Evolutionary conservation across 2,329 filamentous ascomycete genomes (phyloP), one percentile per base, ranked within the genome.

Genomic region (Orbilia quercus): DNA sequence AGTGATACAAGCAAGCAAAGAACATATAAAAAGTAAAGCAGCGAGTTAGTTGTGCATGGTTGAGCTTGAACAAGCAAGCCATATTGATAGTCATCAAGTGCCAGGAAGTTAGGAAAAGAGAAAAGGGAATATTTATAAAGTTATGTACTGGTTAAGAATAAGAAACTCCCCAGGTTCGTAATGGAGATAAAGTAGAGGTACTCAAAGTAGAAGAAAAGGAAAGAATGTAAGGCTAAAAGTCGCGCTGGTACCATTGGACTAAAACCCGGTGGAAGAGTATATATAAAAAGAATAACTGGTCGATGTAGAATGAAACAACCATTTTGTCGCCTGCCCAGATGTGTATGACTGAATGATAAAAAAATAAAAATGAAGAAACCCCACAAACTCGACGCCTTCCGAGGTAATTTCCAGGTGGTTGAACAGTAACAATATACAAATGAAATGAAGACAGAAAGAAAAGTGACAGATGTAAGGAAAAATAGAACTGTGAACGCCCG

Each of bases 391-490:
- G 62, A 74, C 64, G 70, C 64, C 62, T 51, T 38, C 63, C 57
- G 59, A 67, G 60, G 58, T 71, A 62, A 59, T 44, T 47, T 50
- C 59, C 18, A 51, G 25, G 18, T 16, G 47, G 65, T 23, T 34
- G 38, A 48, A 48, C 12, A 51, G 54, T 74, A 51, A 75, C 67
- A 76, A 45, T 57, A 75, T 69, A 75, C 57, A 76, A 57, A 76
- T n/a, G 50, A 67, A 71, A 60, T 47, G 40, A 47, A 20, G 34
- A 48, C 28, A 45, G 28, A 48, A 60, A n/a, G n/a, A n/a, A n/a
- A n/a, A n/a, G n/a, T n/a, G n/a, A n/a, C n/a, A n/a, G n/a, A n/a
- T n/a, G n/a, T n/a, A 54, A 48, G 36, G 25, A 36, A 58, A 11
- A 34, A 58, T 11, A 62, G 51, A 28, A 18, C 18, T 51, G 40